Base-by-base conservation (phyloP, 108 stramenopile genomes). In the Cyclotella atomus region DNA sequence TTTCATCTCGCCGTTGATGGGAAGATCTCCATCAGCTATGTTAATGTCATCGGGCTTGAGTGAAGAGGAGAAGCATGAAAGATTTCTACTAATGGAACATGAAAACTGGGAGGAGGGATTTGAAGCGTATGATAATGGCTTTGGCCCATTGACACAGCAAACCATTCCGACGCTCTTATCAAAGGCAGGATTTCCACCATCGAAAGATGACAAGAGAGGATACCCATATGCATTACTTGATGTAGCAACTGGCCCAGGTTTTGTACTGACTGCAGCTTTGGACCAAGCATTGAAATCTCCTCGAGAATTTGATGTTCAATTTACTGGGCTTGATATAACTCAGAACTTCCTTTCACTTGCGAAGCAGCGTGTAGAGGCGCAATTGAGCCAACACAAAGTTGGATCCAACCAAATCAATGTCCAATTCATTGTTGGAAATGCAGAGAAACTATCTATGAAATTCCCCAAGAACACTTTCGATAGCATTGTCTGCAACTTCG, bases 171-270 rank as follows among this genome's bases (percentile, higher is more conserved):
- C 76, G 19, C 71, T 82, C 5, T 62, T 82, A 50, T 41, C 45
- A 25, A 72, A 66, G 45, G 76, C 71, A 25, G 74, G 75, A 0
- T 82, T 68, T 61, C 71, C 71, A 20, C 65, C 81, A 6, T 17
- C 71, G 12, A 46, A 33, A 1, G 24, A 23, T 50, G 16, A 54
- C 30, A 47, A 49, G 15, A 71, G 60, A 24, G 56, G 43, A 12
- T 29, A 28, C 16, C 60, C 68, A 52, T 62, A 66, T 36, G 43
- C 70, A 21, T 67, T 82, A 10, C 59, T 82, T 3, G 81, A 82
- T 73, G 81, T 82, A 21, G 81, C 76, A 0, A 82, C 81, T 2
- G 81, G 81, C 0, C 81, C 76, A 16, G 81, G 81, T 23, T 76
- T 77, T 23, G 81, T 82, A 2, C 50, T 82, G 41, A 65, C 75